phyloP scores from a whole-genome alignment of 2,329 filamentous ascomycete genomes.

The Basipetospora chlamydospora region DNA sequence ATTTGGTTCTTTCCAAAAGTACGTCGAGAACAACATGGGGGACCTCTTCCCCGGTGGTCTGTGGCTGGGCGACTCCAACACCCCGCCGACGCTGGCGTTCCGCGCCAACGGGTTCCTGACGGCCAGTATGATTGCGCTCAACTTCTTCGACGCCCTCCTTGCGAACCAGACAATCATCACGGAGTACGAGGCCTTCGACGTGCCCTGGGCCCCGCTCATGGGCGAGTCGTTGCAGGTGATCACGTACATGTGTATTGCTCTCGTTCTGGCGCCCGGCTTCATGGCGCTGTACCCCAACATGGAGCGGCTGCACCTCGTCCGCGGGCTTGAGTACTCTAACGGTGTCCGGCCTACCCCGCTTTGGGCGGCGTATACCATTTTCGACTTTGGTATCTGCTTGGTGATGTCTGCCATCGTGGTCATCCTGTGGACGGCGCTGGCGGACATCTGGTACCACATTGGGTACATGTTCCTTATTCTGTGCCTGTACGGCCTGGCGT shows the following conservation, averaged over 20 bases:
- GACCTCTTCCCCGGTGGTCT: conserved; percentile 66
- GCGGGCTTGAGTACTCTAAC: conserved; percentile 81
- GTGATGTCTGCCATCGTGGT: conserved; percentile 48
- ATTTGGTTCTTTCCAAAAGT: conserved; percentile 43
- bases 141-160: conserved; percentile 50
- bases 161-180: conserved; percentile 55
- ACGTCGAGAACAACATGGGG: conserved; percentile 45
- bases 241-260: conserved; percentile 66
- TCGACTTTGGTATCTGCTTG: conserved; percentile 44
- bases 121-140: conserved; percentile 48
- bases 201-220: conserved; percentile 52
- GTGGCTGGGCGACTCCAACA: conserved; percentile 51
- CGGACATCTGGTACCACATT: conserved; percentile 58
- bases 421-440: conserved; percentile 52
- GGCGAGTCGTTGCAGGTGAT: conserved; percentile 67
- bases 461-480: conserved; percentile 74
- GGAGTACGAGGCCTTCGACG: conserved; percentile 60
- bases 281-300: conserved; percentile 81
- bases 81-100: conserved; percentile 55
- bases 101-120: conserved; percentile 45
- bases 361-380: conserved; percentile 69
- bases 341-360: conserved; percentile 69
- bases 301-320: conserved; percentile 64
- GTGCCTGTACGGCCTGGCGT: conserved; percentile 65
- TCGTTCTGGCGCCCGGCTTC: conserved; percentile 69